Percentiles rank a stretch among this genome's conserved stretches.
phyloP scores from a whole-genome alignment of 495 filamentous ascomycete species.

The Jackrogersella minutella region DNA sequence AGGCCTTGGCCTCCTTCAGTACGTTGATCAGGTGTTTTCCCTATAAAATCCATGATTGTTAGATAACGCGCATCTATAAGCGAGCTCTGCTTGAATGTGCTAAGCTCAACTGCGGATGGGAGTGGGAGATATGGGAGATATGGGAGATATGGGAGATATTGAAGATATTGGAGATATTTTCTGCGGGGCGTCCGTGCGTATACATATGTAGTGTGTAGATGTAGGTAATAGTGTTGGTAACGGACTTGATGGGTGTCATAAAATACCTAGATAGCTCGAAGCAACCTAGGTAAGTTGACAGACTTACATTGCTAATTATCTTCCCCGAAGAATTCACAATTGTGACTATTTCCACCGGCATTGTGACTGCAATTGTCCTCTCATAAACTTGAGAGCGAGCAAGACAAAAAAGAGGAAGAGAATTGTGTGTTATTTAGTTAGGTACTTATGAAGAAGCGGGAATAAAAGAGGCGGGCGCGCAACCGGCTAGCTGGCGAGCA shows the following conservation, averaged over 20 bases:
- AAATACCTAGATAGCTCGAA: conserved; percentile 3
- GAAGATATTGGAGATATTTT: conserved; percentile 3
- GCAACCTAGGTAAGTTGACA: not conserved
- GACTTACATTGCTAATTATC: conserved; percentile 85
- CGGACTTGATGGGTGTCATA: not conserved
- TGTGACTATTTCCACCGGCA: conserved; percentile 76
- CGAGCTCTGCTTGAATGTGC: not conserved
- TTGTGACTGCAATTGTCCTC: conserved; percentile 37
- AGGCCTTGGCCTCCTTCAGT: conserved; percentile 85
- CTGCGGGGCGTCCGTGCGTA: conserved; percentile 43
- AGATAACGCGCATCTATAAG: conserved; percentile 11
- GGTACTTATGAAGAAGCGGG: conserved; percentile 38
- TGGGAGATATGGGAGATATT: not conserved
- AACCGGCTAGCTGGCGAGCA: conserved; percentile 36
- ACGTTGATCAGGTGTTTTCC: conserved; percentile 87
- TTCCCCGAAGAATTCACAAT: conserved; percentile 93
- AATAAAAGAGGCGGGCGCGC: conserved; percentile 31
- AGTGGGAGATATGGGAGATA: not conserved
- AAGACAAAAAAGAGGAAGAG: conserved; percentile 7
- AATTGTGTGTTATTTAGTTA: conserved; percentile 13
- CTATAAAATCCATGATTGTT: conserved; percentile 53
- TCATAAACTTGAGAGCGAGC: conserved; percentile 6
- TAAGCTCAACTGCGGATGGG: not conserved
- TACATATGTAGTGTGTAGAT: conserved; percentile 6
- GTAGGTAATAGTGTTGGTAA: conserved; percentile 5